A percentile compares a stretch with the other conserved stretches of the same genome.
Evolutionary conservation across 1,139 yeast genomes (phyloP).

Genomic region (Arxiozyma bovina): DNA sequence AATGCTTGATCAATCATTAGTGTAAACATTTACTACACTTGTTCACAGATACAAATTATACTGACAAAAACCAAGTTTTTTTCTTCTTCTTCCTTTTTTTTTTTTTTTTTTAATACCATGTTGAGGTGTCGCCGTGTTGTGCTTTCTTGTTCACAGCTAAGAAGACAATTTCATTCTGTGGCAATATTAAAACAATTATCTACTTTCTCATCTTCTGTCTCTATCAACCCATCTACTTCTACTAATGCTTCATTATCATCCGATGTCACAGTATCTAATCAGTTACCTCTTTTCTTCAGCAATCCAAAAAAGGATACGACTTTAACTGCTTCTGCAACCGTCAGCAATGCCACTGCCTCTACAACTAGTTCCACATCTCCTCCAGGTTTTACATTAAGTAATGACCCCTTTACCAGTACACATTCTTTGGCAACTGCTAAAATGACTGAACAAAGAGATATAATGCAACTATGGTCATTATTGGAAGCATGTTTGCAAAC

Average conservation of each 20-base stretch:
- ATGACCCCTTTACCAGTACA: slow-evolving; percentile 23
- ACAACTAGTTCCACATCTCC: background rate
- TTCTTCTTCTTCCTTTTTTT: background rate
- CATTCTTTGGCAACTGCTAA: slow-evolving; percentile 20
- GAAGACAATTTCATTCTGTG: slow-evolving; percentile 1
- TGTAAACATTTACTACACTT: no score
- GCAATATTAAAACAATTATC: background rate
- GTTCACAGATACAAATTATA: background rate
- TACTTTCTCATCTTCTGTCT: background rate
- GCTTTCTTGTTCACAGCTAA: background rate
- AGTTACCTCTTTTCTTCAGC: background rate
- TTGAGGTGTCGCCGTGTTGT: background rate
- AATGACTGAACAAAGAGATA: slow-evolving; percentile 47
- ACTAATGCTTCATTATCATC: background rate
- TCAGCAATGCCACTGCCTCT: background rate
- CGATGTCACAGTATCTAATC: background rate
- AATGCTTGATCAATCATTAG: no score
- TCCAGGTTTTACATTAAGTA: background rate
- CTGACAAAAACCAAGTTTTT: background rate
- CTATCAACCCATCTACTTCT: background rate
- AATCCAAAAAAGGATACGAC: background rate
- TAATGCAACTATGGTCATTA: slow-evolving; percentile 58
- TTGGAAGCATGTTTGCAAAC: slow-evolving; percentile 73
- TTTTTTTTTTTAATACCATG: background rate
- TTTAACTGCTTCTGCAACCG: background rate